A percentile compares a stretch with the other conserved stretches of the same genome.
Conservation (phyloP, 495 filamentous ascomycete genomes). For the Aspergillus cavernicola region DNA sequence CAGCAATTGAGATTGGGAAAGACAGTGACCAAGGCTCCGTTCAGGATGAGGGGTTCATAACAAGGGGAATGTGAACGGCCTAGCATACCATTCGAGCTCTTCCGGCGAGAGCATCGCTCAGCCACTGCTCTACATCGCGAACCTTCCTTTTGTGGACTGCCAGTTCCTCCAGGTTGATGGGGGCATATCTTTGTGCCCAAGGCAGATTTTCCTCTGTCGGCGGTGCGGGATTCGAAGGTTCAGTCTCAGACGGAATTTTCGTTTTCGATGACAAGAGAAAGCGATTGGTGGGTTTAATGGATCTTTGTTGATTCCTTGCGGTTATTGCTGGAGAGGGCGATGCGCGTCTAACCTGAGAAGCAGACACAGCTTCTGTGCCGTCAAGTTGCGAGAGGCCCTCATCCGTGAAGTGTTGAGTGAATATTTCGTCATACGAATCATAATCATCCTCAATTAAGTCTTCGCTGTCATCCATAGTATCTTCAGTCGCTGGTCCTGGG, state of each 20-base stretch:
- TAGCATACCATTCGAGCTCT: constrained; percentile 37
- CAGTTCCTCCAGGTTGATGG: constrained; percentile 69
- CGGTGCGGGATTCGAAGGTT: not conserved
- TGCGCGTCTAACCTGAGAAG: not conserved
- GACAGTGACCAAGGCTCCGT: not conserved
- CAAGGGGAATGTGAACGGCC: not conserved
- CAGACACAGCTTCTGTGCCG: not conserved
- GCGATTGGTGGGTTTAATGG: constrained; percentile 19
- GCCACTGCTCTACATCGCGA: constrained; percentile 75
- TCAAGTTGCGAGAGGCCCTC: constrained; percentile 1
- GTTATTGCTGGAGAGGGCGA: not conserved
- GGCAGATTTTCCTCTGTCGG: constrained; percentile 41
- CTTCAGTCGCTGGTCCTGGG: constrained; percentile 12
- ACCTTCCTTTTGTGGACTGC: constrained; percentile 95
- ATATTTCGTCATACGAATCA: constrained; percentile 46
- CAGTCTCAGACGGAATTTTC: not conserved
- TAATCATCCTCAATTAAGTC: constrained; percentile 51
- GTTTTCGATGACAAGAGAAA: constrained; percentile 25
- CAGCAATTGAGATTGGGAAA: constrained; percentile 1
- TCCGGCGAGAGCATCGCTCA: constrained; percentile 67
- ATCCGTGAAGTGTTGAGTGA: constrained; percentile 22
- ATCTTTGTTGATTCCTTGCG: constrained; percentile 6
- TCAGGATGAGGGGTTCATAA: too few relatives aligned
- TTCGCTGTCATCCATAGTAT: constrained; percentile 30
- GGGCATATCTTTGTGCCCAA: constrained; percentile 84